Conservation (phyloP, 345 rosid genomes). For the Triadica sebifera region DNA sequence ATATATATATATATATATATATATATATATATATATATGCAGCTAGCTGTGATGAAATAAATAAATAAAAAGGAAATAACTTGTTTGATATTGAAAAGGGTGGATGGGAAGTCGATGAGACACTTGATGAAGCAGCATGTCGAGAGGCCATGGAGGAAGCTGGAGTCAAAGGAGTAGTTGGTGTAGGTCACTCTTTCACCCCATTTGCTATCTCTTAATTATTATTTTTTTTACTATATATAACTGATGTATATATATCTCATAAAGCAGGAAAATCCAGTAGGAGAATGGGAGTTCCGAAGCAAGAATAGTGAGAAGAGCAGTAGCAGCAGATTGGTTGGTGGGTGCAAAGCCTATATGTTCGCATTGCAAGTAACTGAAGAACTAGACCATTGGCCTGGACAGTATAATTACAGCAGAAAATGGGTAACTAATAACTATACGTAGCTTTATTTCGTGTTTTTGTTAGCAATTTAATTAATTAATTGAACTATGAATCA, state of each 20-base stretch:
- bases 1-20: too few relatives aligned
- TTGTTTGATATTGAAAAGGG: slow-evolving; percentile 44
- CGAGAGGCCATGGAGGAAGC: slow-evolving; percentile 97
- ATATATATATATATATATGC: too few relatives aligned
- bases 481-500: too few relatives aligned
- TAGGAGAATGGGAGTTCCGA: slow-evolving; percentile 68
- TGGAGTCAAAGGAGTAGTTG: slow-evolving; percentile 74
- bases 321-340: slow-evolving; percentile 30
- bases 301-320: slow-evolving; percentile 56
- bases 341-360: slow-evolving; percentile 75
- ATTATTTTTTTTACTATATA: neutral
- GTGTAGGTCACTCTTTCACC: slow-evolving; percentile 36
- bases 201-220: too few relatives aligned
- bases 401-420: slow-evolving; percentile 47
- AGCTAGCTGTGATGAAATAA: too few relatives aligned
- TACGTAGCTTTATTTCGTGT: too few relatives aligned
- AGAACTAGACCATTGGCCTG: slow-evolving; percentile 83
- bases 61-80: neutral
- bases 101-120: slow-evolving; percentile 98
- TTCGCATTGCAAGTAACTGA: slow-evolving; percentile 72
- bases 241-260: neutral
- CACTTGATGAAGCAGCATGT: slow-evolving; percentile 74
- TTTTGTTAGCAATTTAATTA: too few relatives aligned
- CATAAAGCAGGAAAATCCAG: slow-evolving; percentile 47
- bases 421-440: slow-evolving; percentile 54